A percentile compares a stretch with the other conserved stretches of the same genome.
Conservation (phyloP, 441 rosid species). For the Gossypium gossypioides region DNA sequence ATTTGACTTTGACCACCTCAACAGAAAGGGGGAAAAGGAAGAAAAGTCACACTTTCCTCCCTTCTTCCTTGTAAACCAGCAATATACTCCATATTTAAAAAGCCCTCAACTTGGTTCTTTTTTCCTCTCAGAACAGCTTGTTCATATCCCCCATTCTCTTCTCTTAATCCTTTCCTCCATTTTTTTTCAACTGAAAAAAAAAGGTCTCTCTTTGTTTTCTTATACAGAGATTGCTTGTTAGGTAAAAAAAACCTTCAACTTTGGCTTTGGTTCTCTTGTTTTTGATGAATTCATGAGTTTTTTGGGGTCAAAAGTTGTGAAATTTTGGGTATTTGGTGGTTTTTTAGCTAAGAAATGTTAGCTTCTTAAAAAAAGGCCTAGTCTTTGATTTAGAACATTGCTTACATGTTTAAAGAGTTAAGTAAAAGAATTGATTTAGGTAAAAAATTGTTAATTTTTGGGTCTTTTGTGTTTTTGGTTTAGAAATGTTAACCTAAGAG, state of each 20-base stretch:
- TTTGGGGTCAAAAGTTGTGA: conserved; percentile 12
- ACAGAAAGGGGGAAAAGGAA: conserved; percentile 37
- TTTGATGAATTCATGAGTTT: neutral
- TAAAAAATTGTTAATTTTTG: conserved; percentile 13
- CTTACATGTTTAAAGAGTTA: too few species aligned
- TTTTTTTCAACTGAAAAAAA: neutral
- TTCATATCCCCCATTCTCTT: neutral
- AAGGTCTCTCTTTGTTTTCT: neutral
- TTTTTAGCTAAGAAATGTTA: neutral
- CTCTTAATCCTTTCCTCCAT: neutral
- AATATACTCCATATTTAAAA: conserved; percentile 13
- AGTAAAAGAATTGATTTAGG: neutral
- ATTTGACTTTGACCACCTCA: conserved; percentile 51
- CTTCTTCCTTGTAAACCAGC: conserved; percentile 32
- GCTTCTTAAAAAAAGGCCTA: neutral
- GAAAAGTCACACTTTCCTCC: conserved; percentile 65
- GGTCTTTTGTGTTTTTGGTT: neutral
- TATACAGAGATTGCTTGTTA: neutral
- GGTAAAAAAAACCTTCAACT: neutral
- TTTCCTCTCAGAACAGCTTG: conserved; percentile 6
- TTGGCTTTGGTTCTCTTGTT: neutral
- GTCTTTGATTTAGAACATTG: conserved; percentile 7
- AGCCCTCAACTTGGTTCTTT: conserved; percentile 11
- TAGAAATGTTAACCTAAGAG: neutral
- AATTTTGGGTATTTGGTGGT: conserved; percentile 6